phyloP scores from a whole-genome alignment of 2,329 filamentous ascomycete species.

The Drechslerella coelobrocha region DNA sequence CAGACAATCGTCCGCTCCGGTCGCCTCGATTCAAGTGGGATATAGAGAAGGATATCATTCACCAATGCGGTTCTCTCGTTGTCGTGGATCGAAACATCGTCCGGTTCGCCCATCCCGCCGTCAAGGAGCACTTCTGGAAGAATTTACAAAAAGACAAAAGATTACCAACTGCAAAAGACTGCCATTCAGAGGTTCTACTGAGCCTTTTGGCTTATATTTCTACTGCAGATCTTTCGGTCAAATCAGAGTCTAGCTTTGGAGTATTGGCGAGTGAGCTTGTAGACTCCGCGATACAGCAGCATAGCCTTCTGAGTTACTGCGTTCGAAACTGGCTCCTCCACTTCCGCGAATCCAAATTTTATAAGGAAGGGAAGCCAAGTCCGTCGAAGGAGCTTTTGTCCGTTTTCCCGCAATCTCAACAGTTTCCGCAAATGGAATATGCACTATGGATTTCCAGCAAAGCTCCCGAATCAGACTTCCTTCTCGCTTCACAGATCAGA shows the following conservation, averaged over 20 bases:
- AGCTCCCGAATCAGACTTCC: conserved; percentile 23
- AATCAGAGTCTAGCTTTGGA: conserved; percentile 3
- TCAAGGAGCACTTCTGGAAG: conserved; percentile 41
- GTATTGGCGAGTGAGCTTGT: background rate
- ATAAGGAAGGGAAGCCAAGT: conserved; percentile 12
- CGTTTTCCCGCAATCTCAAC: conserved; percentile 17
- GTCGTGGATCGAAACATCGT: conserved; percentile 36
- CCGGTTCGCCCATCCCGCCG: conserved; percentile 31
- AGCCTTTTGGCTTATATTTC: conserved; percentile 36
- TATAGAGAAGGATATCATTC: conserved; percentile 39
- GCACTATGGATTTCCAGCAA: conserved; percentile 23
- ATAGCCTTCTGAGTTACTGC: conserved; percentile 26
- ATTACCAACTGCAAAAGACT: conserved; percentile 15
- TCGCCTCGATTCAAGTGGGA: conserved; percentile 31
- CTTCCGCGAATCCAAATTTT: conserved; percentile 27
- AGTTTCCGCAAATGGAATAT: conserved; percentile 38
- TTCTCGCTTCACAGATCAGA: conserved; percentile 20
- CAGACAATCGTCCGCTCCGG: background rate
- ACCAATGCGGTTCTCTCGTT: conserved; percentile 25
- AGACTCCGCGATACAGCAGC: conserved; percentile 5
- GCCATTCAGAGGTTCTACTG: conserved; percentile 28
- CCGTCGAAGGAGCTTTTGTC: conserved; percentile 1
- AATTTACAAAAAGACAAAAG: conserved; percentile 20
- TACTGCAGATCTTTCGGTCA: conserved; percentile 12
- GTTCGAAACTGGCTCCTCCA: conserved; percentile 39